Percentiles rank a stretch among this genome's conserved stretches.
Evolutionary conservation across 148 eudicot genomes (phyloP).

Genomic region (Spergularia marina): DNA sequence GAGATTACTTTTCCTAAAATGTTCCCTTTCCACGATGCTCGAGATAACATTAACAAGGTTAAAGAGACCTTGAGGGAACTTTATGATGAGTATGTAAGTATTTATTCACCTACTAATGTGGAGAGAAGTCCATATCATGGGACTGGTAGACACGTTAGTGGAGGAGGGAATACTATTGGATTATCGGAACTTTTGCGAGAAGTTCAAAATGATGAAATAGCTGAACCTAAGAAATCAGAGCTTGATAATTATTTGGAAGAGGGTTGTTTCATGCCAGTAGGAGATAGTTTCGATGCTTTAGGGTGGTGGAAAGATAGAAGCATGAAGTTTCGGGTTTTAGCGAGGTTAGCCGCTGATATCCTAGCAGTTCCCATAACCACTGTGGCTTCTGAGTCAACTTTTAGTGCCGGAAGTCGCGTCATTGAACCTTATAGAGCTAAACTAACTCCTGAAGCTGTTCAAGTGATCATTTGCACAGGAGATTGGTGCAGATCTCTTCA

Average conservation of each 20-base stretch:
- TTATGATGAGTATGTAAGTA: slow-evolving; percentile 10
- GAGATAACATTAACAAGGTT: neutral
- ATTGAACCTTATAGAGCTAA: slow-evolving; percentile 8
- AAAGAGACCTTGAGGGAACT: neutral
- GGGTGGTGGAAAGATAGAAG: neutral
- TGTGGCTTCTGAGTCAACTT: slow-evolving; percentile 6
- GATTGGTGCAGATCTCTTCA: no score
- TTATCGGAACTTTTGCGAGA: neutral
- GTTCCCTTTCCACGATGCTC: neutral
- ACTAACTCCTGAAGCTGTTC: neutral
- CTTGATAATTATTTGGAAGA: slow-evolving; percentile 4
- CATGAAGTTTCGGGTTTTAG: neutral
- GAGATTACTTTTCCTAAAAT: neutral
- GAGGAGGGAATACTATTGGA: neutral
- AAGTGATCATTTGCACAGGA: slow-evolving; percentile 9
- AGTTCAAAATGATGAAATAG: neutral
- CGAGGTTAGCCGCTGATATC: slow-evolving; percentile 2
- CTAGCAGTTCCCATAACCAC: no score
- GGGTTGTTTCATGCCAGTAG: no score
- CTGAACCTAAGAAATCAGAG: neutral
- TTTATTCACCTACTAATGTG: neutral
- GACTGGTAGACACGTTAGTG: neutral
- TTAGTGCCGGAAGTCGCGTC: slow-evolving; percentile 2
- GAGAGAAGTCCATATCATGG: neutral
- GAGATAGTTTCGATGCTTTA: neutral